Base-by-base conservation (phyloP, 2,329 filamentous ascomycete genomes). In the Talaromyces sp. region DNA sequence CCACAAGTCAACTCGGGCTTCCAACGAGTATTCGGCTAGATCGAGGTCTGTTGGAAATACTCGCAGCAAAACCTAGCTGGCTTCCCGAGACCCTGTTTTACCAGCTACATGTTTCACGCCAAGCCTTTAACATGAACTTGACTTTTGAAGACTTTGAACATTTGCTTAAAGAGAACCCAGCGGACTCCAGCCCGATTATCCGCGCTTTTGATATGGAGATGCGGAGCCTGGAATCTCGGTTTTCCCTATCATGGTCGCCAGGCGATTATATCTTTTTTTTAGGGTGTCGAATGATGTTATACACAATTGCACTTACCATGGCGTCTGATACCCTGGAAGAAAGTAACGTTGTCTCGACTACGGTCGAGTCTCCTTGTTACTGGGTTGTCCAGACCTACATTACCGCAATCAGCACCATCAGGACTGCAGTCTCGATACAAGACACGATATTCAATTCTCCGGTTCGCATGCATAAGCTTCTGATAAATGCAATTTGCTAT, bases 11-110 rank as follows among this genome's bases (percentile, higher is more conserved):
- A 44, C 50, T 60, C 33, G 63, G 63, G 4, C 50, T 64, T 27
- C 63, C 63, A 16, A 54, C 63, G 12, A 63, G 61, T n/a, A 54
- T 58, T 34, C 61, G 60, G 9, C 47, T 64, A 12, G 63, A 64
- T 33, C 57, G 30, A 31, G 63, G 63, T 27, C 60, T 64, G 1
- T 14, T 63, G 31, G 57, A 63, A 18, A 52, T 60, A 4, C 53
- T 64, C 7, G 47, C 54, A 31, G 23, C 57, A 5, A 64, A 61
- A 54, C 61, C 63, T 3, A 7, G 16, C 7, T 64, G 63, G 63
- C 55, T 64, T 23, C 61, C 63, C 10, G 47, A 60, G 28, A 61
- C 63, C 2, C 18, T 64, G 6, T 64, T 57, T 36, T 63, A 52
- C 18, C 63, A 64, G 40, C 50, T 64, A 23, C 63, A 63, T 7